Percentiles rank a stretch among this genome's conserved stretches.
Conservation (phyloP, 2,329 filamentous ascomycete genomes). For the Calonectria ilicicola region DNA sequence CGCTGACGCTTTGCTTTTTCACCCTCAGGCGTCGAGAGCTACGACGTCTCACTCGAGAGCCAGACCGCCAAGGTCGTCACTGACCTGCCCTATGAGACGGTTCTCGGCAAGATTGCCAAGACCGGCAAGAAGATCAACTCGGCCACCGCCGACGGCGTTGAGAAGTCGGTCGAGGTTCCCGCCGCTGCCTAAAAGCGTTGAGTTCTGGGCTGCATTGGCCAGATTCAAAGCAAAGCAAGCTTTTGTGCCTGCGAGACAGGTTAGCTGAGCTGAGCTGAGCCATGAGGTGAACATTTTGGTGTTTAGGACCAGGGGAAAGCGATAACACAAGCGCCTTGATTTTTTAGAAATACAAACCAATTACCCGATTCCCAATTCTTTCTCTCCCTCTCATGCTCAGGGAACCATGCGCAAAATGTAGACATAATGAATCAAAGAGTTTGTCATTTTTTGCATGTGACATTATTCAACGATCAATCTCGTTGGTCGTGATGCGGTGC, state of each 20-base stretch:
- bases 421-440: no score
- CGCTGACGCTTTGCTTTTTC: constrained; percentile 2
- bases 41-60: constrained; percentile 87
- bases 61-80: constrained; percentile 86
- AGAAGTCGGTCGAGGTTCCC: constrained; percentile 62
- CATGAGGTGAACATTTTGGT: constrained; percentile 31
- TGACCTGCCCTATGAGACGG: constrained; percentile 80
- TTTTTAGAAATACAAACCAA: constrained; percentile 31
- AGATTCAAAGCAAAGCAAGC: background rate
- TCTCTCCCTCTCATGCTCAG: background rate
- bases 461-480: background rate
- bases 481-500: background rate
- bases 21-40: constrained; percentile 81
- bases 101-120: constrained; percentile 91
- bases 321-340: constrained; percentile 25
- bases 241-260: constrained; percentile 13
- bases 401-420: background rate
- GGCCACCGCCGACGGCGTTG: constrained; percentile 76
- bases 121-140: constrained; percentile 92
- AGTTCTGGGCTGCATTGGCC: constrained; percentile 3
- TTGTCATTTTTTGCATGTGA: background rate
- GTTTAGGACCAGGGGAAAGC: constrained; percentile 32
- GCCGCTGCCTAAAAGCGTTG: constrained; percentile 43
- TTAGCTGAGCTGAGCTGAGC: constrained; percentile 37
- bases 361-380: background rate